These are phyloP conservation scores for Cichorium intybus DNA, from an alignment of 140 eudicot species.

Conservation along the genomic window DNA sequence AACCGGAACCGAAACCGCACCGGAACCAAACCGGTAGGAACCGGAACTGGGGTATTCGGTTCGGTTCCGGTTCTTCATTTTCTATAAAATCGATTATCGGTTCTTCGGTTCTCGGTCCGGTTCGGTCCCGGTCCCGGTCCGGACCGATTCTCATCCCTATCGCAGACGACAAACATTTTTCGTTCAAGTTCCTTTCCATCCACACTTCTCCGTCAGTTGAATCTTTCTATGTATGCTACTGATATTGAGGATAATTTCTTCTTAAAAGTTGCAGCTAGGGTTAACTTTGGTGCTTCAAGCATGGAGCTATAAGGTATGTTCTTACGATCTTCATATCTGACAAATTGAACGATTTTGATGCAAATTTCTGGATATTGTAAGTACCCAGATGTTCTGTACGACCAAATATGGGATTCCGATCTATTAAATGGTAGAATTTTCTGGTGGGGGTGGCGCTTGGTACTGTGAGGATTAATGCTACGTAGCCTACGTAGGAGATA, in stretches of 20 bases:
- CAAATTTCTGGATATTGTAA: slow-evolving; percentile 26
- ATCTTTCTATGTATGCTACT: slow-evolving; percentile 95
- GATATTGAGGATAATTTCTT: slow-evolving; percentile 81
- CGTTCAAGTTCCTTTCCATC: slow-evolving; percentile 81
- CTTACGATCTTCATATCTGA: not conserved
- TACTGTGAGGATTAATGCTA: no score
- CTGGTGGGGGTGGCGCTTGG: slow-evolving; percentile 92
- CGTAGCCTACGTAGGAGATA: slow-evolving; percentile 57
- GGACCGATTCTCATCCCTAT: no score
- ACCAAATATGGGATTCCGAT: slow-evolving; percentile 94
- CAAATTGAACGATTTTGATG: slow-evolving; percentile 2
- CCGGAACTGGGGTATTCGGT: no score
- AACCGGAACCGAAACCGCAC: no score
- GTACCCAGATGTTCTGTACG: slow-evolving; percentile 98
- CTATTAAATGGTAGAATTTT: slow-evolving; percentile 71
- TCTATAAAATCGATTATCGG: no score
- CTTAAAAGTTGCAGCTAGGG: slow-evolving; percentile 81
- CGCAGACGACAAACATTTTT: no score
- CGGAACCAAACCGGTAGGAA: no score
- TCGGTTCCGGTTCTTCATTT: no score
- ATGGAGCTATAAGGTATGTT: slow-evolving; percentile 60
- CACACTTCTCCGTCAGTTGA: slow-evolving; percentile 79
- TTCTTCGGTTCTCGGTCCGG: no score
- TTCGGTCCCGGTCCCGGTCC: no score
- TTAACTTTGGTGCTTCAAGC: slow-evolving; percentile 79